Conservation (phyloP, 257 asterid species). For the Striga asiatica region DNA sequence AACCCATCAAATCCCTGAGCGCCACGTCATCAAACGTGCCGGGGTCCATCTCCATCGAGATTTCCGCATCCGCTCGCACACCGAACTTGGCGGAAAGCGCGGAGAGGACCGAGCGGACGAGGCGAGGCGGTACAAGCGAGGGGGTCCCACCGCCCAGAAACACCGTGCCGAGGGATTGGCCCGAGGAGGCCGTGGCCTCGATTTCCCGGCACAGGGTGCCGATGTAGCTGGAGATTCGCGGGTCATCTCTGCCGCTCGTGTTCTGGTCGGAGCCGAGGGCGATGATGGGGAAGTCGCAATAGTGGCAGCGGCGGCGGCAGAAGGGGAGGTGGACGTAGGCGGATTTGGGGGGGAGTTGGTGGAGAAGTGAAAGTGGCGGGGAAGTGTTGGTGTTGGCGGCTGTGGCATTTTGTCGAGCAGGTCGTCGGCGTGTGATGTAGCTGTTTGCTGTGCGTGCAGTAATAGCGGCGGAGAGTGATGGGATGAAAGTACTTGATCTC, state of each 20-base stretch:
- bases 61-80: constrained; percentile 54
- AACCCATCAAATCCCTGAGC: constrained; percentile 41
- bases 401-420: constrained; percentile 75
- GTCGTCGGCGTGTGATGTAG: too few relatives aligned
- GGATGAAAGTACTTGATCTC: too few relatives aligned
- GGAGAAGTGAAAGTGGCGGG: constrained; percentile 21
- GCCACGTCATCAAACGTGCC: constrained; percentile 63
- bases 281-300: constrained; percentile 87
- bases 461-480: too few relatives aligned
- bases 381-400: neutral
- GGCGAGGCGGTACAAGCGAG: constrained; percentile 73
- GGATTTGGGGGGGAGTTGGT: constrained; percentile 58
- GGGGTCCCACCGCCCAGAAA: constrained; percentile 97
- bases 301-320: constrained; percentile 95
- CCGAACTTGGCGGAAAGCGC: constrained; percentile 52
- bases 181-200: constrained; percentile 35
- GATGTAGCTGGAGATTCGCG: constrained; percentile 58
- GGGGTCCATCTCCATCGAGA: constrained; percentile 98
- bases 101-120: constrained; percentile 50
- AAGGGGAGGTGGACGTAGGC: constrained; percentile 95
- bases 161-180: constrained; percentile 65
- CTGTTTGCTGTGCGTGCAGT: too few relatives aligned
- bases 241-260: constrained; percentile 20
- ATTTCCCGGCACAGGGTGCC: constrained; percentile 63
- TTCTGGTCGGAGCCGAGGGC: constrained; percentile 53